Base-by-base conservation (phyloP, 2,329 filamentous ascomycete genomes). In the Alternaria gaisen region DNA sequence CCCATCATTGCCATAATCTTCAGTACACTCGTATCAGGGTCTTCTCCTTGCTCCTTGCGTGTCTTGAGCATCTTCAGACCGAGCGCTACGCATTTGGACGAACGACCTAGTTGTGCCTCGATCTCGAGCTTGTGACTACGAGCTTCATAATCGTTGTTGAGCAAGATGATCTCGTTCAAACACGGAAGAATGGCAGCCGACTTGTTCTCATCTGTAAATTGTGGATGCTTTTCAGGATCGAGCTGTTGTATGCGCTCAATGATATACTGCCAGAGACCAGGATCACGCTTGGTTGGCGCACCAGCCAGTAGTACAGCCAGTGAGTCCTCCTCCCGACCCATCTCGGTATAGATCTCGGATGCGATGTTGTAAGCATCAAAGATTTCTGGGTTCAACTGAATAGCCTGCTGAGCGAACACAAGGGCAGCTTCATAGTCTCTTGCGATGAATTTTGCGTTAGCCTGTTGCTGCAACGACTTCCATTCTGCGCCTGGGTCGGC, bases 401-500 rank as follows among this genome's bases (percentile, higher is more conserved):
- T 75, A 11, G 77, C 77, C 57, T 73, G 69, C 18, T 74, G 69
- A 4, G 73, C 73, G 56, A 71, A 73, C 6, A 71, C 66, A 26
- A 77, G 70, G 14, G 77, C 77, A 3, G 83, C 81, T 5, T 86
- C 83, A 64, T 89, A 88, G 20, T 89, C 83, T 26, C 85, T 83
- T 10, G 85, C 82, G 60, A 92, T 83, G 71, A 89, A 93, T 5
- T 88, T 87, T 61, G 89, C 84, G 60, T 88, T 91, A 3, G 91
- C 91, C 71, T 86, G 83, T 47, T 86, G 84, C 50, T 93, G 83
- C 42, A 89, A 83, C 41, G 86, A 82, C 70, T 90, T 92, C 75
- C 93, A 91, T 67, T 93, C 89, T 41, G 85, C 87, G 44, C 89
- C 87, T 16, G 89, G 90, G 73, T 91, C 90, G 9, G 87, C 88